Evolutionary conservation across 139 green algal species (phyloP).

Genomic region (Nannochloris sp.): DNA sequence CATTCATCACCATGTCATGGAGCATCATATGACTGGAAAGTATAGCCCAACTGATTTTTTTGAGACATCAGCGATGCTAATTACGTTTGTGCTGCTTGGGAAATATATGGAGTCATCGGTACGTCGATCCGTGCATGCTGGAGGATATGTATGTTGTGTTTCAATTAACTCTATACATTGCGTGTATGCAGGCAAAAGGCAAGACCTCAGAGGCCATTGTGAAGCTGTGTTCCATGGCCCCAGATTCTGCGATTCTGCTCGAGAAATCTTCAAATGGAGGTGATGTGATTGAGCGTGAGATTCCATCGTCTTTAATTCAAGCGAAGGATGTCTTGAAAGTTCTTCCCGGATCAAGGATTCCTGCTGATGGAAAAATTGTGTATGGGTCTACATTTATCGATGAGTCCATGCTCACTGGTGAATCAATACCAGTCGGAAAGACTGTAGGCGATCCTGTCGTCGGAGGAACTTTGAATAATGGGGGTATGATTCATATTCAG

Average conservation of each 20-base stretch:
- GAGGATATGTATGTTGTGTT: neutral
- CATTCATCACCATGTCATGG: slow-evolving; percentile 53
- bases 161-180: neutral
- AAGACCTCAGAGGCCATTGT: slow-evolving; percentile 73
- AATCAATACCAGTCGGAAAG: slow-evolving; percentile 72
- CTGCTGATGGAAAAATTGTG: slow-evolving; percentile 78
- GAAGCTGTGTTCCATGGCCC: slow-evolving; percentile 68
- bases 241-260: slow-evolving; percentile 66
- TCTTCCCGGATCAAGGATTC: slow-evolving; percentile 68
- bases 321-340: slow-evolving; percentile 83
- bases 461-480: slow-evolving; percentile 86
- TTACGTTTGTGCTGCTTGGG: slow-evolving; percentile 92
- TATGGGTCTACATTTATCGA: slow-evolving; percentile 76
- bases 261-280: slow-evolving; percentile 27
- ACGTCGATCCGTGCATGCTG: neutral
- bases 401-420: slow-evolving; percentile 95
- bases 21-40: slow-evolving; percentile 20
- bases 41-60: slow-evolving; percentile 90
- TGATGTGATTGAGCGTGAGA: slow-evolving; percentile 39
- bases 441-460: slow-evolving; percentile 53
- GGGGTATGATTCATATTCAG: slow-evolving; percentile 47
- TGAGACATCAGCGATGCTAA: slow-evolving; percentile 93
- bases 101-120: slow-evolving; percentile 37
- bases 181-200: slow-evolving; percentile 40
- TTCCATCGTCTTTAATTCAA: slow-evolving; percentile 74